Percentiles rank a stretch among this genome's conserved stretches.
These are phyloP conservation scores for Tulasnella sp. DNA, from an alignment of 768 basidiomycete genomes.

Conservation along the genomic window DNA sequence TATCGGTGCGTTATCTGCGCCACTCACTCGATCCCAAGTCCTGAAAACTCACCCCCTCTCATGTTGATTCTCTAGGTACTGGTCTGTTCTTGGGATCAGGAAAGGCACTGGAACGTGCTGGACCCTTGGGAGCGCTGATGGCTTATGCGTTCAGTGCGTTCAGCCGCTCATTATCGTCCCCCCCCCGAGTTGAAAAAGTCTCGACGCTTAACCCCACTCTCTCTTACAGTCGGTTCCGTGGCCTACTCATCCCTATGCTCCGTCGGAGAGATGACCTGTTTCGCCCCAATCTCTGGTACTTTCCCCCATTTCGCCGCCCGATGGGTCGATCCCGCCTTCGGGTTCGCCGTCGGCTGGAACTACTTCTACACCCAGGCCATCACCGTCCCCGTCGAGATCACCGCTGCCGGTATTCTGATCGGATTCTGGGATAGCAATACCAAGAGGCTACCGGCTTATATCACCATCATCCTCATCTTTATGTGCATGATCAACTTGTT, in stretches of 20 bases:
- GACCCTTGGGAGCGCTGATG: slow-evolving; percentile 55
- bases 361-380: slow-evolving; percentile 34
- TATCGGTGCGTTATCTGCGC: slow-evolving; percentile 34
- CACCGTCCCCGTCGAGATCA: slow-evolving; percentile 29
- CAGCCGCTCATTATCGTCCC: slow-evolving; percentile 2
- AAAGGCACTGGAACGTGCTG: slow-evolving; percentile 44
- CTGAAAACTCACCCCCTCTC: background rate
- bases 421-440: slow-evolving; percentile 20
- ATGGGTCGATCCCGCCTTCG: slow-evolving; percentile 26
- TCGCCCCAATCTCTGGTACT: slow-evolving; percentile 66
- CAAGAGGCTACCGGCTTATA: slow-evolving; percentile 31
- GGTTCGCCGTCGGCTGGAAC: slow-evolving; percentile 25
- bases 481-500: slow-evolving; percentile 55
- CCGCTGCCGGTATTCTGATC: slow-evolving; percentile 26
- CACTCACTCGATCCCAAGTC: no score
- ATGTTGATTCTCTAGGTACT: slow-evolving; percentile 26
- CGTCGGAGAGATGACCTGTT: slow-evolving; percentile 69
- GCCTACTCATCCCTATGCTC: slow-evolving; percentile 58
- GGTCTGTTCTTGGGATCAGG: slow-evolving; percentile 67
- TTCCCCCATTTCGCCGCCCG: slow-evolving; percentile 48
- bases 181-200: slow-evolving; percentile 19
- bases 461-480: slow-evolving; percentile 45
- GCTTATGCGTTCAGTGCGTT: slow-evolving; percentile 34
- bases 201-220: background rate
- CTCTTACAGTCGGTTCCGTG: slow-evolving; percentile 47